These are phyloP conservation scores for Nakazawaea siamensis DNA, from an alignment of 805 yeast species.

Conservation along the genomic window DNA sequence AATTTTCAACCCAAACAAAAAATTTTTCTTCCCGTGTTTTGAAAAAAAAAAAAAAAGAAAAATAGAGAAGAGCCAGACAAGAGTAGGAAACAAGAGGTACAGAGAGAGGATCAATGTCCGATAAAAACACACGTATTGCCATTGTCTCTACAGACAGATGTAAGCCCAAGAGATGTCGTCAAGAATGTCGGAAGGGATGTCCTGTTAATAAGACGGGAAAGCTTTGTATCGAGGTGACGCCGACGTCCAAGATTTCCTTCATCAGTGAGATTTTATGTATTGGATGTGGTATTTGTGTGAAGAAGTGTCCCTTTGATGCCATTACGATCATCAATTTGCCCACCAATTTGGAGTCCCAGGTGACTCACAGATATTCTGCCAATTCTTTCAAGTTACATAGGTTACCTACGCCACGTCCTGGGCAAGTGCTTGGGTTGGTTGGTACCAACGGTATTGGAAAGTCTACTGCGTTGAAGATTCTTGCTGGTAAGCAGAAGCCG, in stretches of 20 bases:
- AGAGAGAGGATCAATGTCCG: constrained; percentile 23
- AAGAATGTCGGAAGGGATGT: constrained; percentile 94
- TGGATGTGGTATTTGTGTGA: constrained; percentile 99
- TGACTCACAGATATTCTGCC: constrained; percentile 96
- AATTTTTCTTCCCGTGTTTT: constrained; percentile 15
- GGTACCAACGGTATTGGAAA: constrained; percentile 99
- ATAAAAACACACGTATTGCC: constrained; percentile 74
- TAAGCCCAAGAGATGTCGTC: constrained; percentile 97
- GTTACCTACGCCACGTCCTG: constrained; percentile 97
- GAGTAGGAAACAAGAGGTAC: too few relatives aligned
- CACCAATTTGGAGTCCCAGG: constrained; percentile 85
- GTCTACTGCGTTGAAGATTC: constrained; percentile 91
- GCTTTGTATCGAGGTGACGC: constrained; percentile 92
- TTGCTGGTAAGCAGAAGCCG: constrained; percentile 97
- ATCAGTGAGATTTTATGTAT: constrained; percentile 91
- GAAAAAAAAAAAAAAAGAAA: too few relatives aligned
- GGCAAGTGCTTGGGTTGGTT: constrained; percentile 95
- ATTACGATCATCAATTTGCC: constrained; percentile 94
- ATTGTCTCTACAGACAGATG: constrained; percentile 91
- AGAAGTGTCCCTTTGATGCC: constrained; percentile 97
- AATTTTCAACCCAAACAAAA: neutral
- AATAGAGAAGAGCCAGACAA: too few relatives aligned
- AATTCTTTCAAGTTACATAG: constrained; percentile 96
- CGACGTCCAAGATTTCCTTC: constrained; percentile 86
- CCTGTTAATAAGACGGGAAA: constrained; percentile 98